Evolutionary conservation across 352 stramenopile genomes (phyloP).

Genomic region (Globisporangium heterothallicum): DNA sequence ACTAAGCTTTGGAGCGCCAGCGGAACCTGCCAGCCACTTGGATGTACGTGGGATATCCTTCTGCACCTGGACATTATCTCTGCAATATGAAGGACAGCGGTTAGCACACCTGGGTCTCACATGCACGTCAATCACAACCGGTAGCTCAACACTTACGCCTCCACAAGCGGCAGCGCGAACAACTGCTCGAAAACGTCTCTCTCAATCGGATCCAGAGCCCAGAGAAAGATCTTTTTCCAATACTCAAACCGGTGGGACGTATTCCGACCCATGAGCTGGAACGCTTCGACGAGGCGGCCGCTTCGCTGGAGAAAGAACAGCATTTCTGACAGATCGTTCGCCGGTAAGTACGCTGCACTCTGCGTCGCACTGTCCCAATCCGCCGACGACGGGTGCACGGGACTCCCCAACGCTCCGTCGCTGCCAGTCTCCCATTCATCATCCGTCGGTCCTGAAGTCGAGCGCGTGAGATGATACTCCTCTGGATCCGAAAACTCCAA

Average conservation of each 20-base stretch:
- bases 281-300: constrained; percentile 65
- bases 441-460: constrained; percentile 2
- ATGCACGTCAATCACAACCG: not conserved
- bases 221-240: constrained; percentile 64
- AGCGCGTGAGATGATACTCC: not conserved
- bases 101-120: not conserved
- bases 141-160: constrained; percentile 38
- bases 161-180: constrained; percentile 27
- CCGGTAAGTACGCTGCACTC: constrained; percentile 26
- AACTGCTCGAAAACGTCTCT: constrained; percentile 11
- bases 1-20: constrained; percentile 45
- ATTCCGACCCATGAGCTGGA: constrained; percentile 66
- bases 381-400: constrained; percentile 9
- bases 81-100: constrained; percentile 10
- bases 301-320: constrained; percentile 53
- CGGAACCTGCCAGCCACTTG: constrained; percentile 64
- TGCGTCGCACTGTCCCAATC: constrained; percentile 16
- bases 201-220: constrained; percentile 34
- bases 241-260: constrained; percentile 41
- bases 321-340: constrained; percentile 45
- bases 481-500: constrained; percentile 12
- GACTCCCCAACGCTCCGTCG: constrained; percentile 14
- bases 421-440: constrained; percentile 7
- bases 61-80: constrained; percentile 62
- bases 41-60: constrained; percentile 78